A percentile compares a stretch with the other conserved stretches of the same genome.
Conservation (phyloP, 1,139 yeast genomes). For the Kodamaea suecica region DNA sequence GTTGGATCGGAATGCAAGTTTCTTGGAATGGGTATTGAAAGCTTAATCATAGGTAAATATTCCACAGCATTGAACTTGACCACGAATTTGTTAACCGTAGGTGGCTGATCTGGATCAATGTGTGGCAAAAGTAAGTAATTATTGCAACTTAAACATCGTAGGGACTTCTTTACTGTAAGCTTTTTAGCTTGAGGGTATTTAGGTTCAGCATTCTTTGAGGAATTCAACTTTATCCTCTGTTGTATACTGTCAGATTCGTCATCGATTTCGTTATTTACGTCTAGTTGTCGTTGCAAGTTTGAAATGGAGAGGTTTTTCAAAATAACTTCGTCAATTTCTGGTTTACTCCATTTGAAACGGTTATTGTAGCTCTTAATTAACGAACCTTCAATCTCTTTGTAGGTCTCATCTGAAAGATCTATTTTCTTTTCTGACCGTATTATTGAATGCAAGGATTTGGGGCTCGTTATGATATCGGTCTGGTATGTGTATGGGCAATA, state of each 20-base stretch:
- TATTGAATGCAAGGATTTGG: conserved; percentile 33
- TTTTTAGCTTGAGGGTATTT: conserved; percentile 25
- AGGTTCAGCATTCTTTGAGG: background rate
- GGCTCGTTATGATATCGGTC: conserved; percentile 32
- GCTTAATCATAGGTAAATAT: conserved; percentile 27
- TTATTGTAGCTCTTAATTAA: conserved; percentile 1
- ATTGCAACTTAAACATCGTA: conserved; percentile 30
- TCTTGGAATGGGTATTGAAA: conserved; percentile 11
- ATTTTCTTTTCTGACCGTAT: conserved; percentile 20
- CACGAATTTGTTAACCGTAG: conserved; percentile 29
- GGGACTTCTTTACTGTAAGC: conserved; percentile 24
- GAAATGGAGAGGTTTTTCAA: conserved; percentile 3
- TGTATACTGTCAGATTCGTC: background rate
- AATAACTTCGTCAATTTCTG: conserved; percentile 1
- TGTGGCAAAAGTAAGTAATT: conserved; percentile 26
- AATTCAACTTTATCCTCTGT: background rate
- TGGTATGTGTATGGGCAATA: conserved; percentile 29
- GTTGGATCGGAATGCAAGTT: conserved; percentile 2
- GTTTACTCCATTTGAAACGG: conserved; percentile 1
- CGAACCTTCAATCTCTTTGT: background rate
- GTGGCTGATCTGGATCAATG: conserved; percentile 22
- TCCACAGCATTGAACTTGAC: conserved; percentile 36
- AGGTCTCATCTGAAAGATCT: conserved; percentile 1
- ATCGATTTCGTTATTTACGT: too few species aligned
- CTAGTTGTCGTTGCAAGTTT: background rate